Percentiles rank a stretch among this genome's conserved stretches.
phyloP scores from a whole-genome alignment of 2,329 filamentous ascomycete genomes.

The Paecilomyces fulvus region DNA sequence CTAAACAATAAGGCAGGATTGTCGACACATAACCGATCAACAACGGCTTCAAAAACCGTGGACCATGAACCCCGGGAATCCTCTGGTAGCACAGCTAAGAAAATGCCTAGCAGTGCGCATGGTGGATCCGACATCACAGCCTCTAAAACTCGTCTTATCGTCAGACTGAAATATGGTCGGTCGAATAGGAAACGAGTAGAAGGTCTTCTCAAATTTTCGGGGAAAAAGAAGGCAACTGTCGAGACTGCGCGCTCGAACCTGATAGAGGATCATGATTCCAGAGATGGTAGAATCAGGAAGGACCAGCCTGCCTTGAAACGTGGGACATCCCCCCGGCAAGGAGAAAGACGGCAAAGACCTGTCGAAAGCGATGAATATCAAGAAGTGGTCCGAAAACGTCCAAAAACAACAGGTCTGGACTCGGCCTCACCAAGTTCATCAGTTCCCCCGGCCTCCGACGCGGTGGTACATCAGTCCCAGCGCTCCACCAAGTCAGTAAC shows the following conservation, averaged over 20 bases:
- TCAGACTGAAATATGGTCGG: conserved; percentile 46
- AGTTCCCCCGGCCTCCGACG: conserved; percentile 23
- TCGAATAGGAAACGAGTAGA: conserved; percentile 41
- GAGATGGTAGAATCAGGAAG: conserved; percentile 10
- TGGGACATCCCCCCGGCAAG: conserved; percentile 11
- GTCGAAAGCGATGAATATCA: conserved; percentile 16
- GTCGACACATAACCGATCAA: neutral
- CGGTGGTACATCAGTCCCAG: conserved; percentile 18
- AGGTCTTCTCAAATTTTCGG: conserved; percentile 35
- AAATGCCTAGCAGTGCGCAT: neutral
- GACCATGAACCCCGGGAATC: neutral
- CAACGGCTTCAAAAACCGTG: neutral
- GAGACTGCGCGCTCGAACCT: conserved; percentile 18
- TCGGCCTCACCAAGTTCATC: conserved; percentile 13
- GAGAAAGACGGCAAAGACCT: conserved; percentile 14
- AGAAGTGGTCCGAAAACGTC: conserved; percentile 23
- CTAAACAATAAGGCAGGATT: conserved; percentile 4
- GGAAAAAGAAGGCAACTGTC: conserved; percentile 24
- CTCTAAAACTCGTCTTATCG: conserved; percentile 29
- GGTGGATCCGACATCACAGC: neutral
- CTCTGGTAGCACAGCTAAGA: neutral
- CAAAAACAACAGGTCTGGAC: conserved; percentile 16
- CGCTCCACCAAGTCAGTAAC: conserved; percentile 17
- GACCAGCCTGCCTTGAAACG: conserved; percentile 8
- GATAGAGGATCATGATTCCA: conserved; percentile 13